A percentile compares a stretch with the other conserved stretches of the same genome.
phyloP scores from a whole-genome alignment of 2,329 filamentous ascomycete species.

The Botryotinia globosa region DNA sequence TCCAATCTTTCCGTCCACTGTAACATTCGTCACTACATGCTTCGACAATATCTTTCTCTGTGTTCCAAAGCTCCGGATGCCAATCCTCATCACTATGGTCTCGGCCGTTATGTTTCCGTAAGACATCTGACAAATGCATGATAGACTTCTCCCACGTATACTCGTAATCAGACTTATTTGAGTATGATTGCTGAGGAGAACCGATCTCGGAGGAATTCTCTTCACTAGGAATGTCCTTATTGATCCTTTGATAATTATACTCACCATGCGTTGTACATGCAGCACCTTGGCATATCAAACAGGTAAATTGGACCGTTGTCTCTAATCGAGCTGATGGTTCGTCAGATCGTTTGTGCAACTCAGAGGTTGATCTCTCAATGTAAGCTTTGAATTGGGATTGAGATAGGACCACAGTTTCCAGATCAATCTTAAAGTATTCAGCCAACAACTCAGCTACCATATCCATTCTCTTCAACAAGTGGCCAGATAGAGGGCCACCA shows the following conservation, averaged over 20 bases:
- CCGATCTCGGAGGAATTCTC: constrained; percentile 13
- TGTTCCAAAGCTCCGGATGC: constrained; percentile 9
- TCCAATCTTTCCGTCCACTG: background rate
- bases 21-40: background rate
- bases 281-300: constrained; percentile 35
- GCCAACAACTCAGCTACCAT: constrained; percentile 26
- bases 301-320: constrained; percentile 31
- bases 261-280: constrained; percentile 37
- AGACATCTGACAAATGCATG: constrained; percentile 27
- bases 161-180: constrained; percentile 22
- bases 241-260: constrained; percentile 21
- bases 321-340: constrained; percentile 21
- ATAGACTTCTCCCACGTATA: constrained; percentile 24
- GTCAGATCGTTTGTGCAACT: background rate
- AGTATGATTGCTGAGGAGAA: constrained; percentile 2
- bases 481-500: constrained; percentile 16
- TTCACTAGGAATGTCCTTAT: constrained; percentile 22
- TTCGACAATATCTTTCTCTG: background rate
- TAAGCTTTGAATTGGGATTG: constrained; percentile 30
- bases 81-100: background rate
- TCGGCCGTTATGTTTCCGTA: constrained; percentile 27
- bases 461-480: constrained; percentile 6
- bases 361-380: constrained; percentile 21
- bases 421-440: constrained; percentile 23
- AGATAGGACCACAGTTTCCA: constrained; percentile 30